Evolutionary conservation across 768 basidiomycete species (phyloP), one percentile per base, ranked within the genome.

Genomic region (Rhizopogon salebrosus): DNA sequence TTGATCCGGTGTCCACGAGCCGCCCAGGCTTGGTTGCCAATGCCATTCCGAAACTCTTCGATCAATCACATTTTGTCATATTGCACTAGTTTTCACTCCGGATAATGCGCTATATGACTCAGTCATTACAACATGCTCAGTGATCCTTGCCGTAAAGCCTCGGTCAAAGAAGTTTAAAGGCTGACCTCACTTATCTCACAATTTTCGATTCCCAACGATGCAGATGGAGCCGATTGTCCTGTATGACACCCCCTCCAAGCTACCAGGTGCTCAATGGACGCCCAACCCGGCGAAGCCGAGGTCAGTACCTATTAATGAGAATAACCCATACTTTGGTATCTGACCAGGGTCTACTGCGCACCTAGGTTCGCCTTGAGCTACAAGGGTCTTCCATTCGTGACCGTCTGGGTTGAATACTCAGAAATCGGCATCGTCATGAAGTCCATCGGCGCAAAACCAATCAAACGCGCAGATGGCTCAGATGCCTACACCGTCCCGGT

Each of bases 251-350:
- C 64, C 71, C 14, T 70, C 64, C 38, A 62, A 62, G 4, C 49
- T 65, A 7, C 63, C 68, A 0, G 64, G 60, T 3, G 65, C 63
- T 18, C 53, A n/a, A 3, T 74, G 67, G 68, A 66, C 74, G 1
- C 67, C 69, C 6, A 77, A 75, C 48, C 60, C 69, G 5, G 69
- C 64, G 55, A 77, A 66, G 52, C 60, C 71, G 26, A 73, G 74
- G 76, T 70, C 18, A 40, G 49, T 20, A 27, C 0, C 11, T 9
- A 16, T 59, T 1, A 7, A 50, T 55, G 7, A 38, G 16, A 20
- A 5, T 1, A 7, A 6, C 11, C 4, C 26, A 27, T 16, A n/a
- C 18, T 36, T 40, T 10, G 3, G 18, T 11, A 11, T 11, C n/a
- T 22, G 3, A 39, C 10, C 3, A 22, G n/a, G 36, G 6, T 24